Evolutionary conservation across 306 rosid species (phyloP).

Genomic region (Cicer cuneatum): DNA sequence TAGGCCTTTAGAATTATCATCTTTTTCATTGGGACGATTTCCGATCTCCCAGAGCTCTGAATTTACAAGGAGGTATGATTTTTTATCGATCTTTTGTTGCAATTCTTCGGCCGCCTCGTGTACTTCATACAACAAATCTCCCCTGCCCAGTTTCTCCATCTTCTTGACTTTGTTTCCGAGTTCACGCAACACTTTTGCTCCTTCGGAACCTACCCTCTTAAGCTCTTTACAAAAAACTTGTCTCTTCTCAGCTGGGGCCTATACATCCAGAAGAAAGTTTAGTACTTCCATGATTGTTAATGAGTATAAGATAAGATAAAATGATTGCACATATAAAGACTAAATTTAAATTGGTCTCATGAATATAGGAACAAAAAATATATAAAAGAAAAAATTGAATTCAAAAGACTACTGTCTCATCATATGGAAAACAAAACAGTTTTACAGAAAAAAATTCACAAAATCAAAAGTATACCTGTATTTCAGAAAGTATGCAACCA

Average conservation of each 20-base stretch:
- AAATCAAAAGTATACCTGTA: conserved; percentile 65
- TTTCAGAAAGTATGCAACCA: conserved; percentile 95
- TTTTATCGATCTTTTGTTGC: conserved; percentile 78
- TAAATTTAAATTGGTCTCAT: too few species aligned
- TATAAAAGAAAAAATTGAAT: too few species aligned
- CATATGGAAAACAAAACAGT: not conserved
- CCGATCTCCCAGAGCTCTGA: conserved; percentile 96
- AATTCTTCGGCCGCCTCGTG: conserved; percentile 89
- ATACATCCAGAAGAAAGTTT: conserved; percentile 18
- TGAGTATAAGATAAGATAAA: not conserved
- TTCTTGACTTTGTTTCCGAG: conserved; percentile 80
- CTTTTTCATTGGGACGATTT: conserved; percentile 52
- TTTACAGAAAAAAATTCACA: not conserved
- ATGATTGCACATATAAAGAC: too few species aligned
- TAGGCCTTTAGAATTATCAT: conserved; percentile 52
- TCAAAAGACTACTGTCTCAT: too few species aligned
- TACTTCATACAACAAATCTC: conserved; percentile 68
- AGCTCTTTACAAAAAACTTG: conserved; percentile 69
- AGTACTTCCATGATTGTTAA: not conserved
- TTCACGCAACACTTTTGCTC: conserved; percentile 80
- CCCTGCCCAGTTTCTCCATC: conserved; percentile 72
- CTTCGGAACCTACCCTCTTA: conserved; percentile 74
- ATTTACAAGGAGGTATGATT: conserved; percentile 84
- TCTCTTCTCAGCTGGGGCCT: conserved; percentile 93
- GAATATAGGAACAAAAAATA: too few species aligned